Evolutionary conservation across 176 grass and related monocot species (phyloP), one percentile per base, ranked within the genome.

Genomic region (Tuctoria greenei): DNA sequence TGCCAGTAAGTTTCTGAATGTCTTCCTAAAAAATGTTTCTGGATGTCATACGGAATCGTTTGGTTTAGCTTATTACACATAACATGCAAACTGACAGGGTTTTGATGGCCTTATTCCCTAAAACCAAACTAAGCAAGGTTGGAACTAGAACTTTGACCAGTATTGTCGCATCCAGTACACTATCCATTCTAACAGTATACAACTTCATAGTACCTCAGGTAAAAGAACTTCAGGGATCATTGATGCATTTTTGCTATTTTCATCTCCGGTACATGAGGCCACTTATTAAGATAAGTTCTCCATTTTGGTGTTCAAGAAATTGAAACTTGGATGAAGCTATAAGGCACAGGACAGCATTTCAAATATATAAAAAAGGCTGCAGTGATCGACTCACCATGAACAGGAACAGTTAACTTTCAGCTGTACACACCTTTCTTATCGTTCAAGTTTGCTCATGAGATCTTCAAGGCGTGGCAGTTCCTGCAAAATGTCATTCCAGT

Each of bases 391-490:
- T 44, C 50, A 59, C 28, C 41, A 50, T 28, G 75, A 7, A 71
- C 25, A 49, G 57, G n/a, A 44, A 75, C 45, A 26, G 21, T 59
- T 23, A 65, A 66, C 78, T 36, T 25, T 40, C n/a, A 67, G 28
- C 10, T 31, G 1, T 18, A 73, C 46, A 20, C 20, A 42, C 42
- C 63, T 23, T 10, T 52, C 39, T 92, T 62, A 98, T 74, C 87
- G 81, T 88, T 98, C 95, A 73, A 98, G 76, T 88, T 95, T 98
- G 84, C 91, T 98, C 63, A 95, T 74, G 4, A 98, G 70, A 88
- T 83, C 75, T 86, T 98, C 91, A 76, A 95, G 72, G 55, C 73
- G 91, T 39, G 89, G 95, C 20, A 92, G 69, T 81, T 98, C 95
- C 69, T 92, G 82, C 25, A 92, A 69, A 70, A 98, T 86, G 65